phyloP scores from a whole-genome alignment of 345 rosid genomes.

The Bretschneidera sinensis region DNA sequence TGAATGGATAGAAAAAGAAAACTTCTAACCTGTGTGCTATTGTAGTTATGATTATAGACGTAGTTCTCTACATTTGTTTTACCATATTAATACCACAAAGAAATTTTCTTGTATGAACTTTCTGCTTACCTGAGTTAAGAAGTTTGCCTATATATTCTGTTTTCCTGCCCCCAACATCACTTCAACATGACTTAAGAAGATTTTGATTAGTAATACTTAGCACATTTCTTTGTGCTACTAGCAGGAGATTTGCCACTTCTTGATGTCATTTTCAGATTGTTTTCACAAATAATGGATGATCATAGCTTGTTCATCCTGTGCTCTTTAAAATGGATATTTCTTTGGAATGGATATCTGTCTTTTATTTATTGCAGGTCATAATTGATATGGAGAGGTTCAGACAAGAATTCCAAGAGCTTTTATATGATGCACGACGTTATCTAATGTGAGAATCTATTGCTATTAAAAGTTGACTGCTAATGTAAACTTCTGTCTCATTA shows the following conservation, averaged over 20 bases:
- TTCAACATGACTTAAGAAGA: neutral
- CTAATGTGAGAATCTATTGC: slow-evolving; percentile 37
- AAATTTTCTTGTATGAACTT: neutral
- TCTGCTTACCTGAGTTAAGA: too few species aligned
- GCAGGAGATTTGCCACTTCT: neutral
- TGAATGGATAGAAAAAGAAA: neutral
- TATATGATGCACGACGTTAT: slow-evolving; percentile 42
- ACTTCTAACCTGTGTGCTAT: neutral
- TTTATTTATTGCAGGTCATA: slow-evolving; percentile 46
- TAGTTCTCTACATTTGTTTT: too few species aligned
- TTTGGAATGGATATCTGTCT: slow-evolving; percentile 1
- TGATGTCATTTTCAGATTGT: neutral
- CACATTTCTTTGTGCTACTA: neutral
- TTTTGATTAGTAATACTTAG: neutral
- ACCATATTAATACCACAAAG: neutral
- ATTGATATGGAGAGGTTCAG: slow-evolving; percentile 78
- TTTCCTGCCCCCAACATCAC: neutral
- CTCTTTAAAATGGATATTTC: slow-evolving; percentile 2
- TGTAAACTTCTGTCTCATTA: neutral
- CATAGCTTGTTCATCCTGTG: neutral
- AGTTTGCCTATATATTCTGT: neutral
- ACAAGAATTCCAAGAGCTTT: slow-evolving; percentile 52
- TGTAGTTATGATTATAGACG: neutral
- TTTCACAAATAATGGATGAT: neutral
- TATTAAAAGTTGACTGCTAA: slow-evolving; percentile 8